Conservation (phyloP, 2,329 filamentous ascomycete genomes). For the Bipolaris bicolor region DNA sequence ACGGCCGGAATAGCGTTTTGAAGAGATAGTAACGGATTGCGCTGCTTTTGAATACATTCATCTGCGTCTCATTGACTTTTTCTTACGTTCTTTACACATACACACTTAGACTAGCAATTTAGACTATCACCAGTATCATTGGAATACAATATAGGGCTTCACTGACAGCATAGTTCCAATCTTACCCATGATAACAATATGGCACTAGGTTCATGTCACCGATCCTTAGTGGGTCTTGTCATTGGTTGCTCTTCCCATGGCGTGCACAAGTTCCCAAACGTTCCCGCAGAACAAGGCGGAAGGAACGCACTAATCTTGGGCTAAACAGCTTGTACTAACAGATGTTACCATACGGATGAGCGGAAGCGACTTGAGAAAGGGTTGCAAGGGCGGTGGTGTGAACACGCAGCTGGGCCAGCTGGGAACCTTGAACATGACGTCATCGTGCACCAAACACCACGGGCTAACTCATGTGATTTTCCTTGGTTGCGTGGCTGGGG, state of each 20-base stretch:
- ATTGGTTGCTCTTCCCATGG: background rate
- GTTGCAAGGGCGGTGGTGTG: background rate
- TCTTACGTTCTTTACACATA: background rate
- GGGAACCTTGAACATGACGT: conserved; percentile 8
- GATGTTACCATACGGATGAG: background rate
- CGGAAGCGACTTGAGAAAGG: background rate
- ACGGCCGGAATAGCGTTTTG: background rate
- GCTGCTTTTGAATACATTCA: background rate
- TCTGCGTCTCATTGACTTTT: background rate
- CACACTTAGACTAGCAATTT: background rate
- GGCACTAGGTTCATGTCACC: background rate
- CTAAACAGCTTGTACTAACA: background rate
- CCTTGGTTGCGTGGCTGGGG: conserved; percentile 14
- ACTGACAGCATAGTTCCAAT: background rate
- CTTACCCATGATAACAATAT: background rate
- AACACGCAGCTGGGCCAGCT: background rate
- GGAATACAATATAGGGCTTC: background rate
- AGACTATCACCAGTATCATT: background rate
- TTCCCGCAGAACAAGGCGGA: background rate
- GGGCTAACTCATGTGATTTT: conserved; percentile 7
- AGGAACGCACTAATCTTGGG: background rate
- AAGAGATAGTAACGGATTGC: background rate
- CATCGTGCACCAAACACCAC: conserved; percentile 2
- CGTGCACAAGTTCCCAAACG: background rate
- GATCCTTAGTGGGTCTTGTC: background rate